Evolutionary conservation across 2,329 filamentous ascomycete genomes (phyloP).

Genomic region (Zymoseptoria passerinii): DNA sequence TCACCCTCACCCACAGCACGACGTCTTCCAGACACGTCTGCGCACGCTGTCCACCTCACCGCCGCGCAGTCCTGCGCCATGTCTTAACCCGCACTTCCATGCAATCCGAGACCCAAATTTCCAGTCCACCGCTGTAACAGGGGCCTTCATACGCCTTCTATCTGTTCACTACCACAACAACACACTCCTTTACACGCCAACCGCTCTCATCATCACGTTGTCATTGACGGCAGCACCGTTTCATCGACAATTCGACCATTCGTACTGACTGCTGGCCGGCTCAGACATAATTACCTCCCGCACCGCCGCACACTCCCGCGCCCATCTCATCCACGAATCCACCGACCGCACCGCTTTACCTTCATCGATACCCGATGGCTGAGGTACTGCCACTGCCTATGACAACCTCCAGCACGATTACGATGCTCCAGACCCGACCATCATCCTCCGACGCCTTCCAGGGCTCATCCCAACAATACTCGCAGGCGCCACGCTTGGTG

Average conservation of each 20-base stretch:
- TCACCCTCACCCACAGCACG: neutral
- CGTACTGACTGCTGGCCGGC: constrained; percentile 26
- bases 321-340: constrained; percentile 7
- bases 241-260: neutral
- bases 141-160: neutral
- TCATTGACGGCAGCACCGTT: constrained; percentile 4
- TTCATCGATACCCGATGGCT: constrained; percentile 29
- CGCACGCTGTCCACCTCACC: neutral
- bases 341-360: constrained; percentile 6
- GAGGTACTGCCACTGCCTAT: constrained; percentile 42
- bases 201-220: neutral
- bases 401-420: constrained; percentile 40
- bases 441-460: constrained; percentile 42
- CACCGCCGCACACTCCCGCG: constrained; percentile 14
- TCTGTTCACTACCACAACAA: neutral
- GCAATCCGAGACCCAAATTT: constrained; percentile 5
- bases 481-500: constrained; percentile 32
- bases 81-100: constrained; percentile 11
- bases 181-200: neutral
- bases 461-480: constrained; percentile 28
- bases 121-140: constrained; percentile 4
- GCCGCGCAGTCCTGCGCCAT: constrained; percentile 10
- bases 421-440: constrained; percentile 40
- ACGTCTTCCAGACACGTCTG: neutral
- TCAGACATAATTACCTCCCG: constrained; percentile 22